phyloP scores from a whole-genome alignment of 2,329 filamentous ascomycete species.

The Colletotrichum cordylinicola region DNA sequence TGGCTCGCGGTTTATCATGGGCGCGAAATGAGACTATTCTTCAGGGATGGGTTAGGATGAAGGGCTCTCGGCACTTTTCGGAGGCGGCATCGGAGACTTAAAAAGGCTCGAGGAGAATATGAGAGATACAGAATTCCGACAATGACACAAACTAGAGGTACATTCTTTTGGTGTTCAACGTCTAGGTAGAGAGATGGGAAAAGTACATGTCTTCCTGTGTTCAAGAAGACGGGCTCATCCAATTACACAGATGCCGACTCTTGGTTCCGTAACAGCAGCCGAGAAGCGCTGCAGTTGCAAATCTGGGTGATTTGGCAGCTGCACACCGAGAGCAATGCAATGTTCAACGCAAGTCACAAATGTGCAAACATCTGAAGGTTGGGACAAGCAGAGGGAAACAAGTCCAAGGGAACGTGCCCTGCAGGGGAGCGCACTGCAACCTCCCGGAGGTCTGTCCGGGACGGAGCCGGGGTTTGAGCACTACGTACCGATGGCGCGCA shows the following conservation, averaged over 20 bases:
- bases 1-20: background rate
- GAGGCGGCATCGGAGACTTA: background rate
- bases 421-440: background rate
- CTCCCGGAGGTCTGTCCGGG: slow-evolving; percentile 10
- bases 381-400: background rate
- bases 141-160: background rate
- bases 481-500: background rate
- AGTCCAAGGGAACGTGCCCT: background rate
- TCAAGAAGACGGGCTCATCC: background rate
- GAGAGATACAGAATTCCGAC: background rate
- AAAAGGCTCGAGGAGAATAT: background rate
- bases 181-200: background rate
- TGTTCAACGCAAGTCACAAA: background rate
- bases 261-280: background rate
- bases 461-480: background rate
- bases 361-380: background rate
- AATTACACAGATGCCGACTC: background rate
- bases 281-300: background rate
- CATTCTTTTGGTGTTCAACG: background rate
- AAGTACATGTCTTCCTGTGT: background rate
- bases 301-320: background rate
- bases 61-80: background rate
- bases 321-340: background rate
- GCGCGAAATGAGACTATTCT: background rate
- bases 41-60: background rate